phyloP scores from a whole-genome alignment of 2,329 filamentous ascomycete genomes.

The Aureobasidium sp. region DNA sequence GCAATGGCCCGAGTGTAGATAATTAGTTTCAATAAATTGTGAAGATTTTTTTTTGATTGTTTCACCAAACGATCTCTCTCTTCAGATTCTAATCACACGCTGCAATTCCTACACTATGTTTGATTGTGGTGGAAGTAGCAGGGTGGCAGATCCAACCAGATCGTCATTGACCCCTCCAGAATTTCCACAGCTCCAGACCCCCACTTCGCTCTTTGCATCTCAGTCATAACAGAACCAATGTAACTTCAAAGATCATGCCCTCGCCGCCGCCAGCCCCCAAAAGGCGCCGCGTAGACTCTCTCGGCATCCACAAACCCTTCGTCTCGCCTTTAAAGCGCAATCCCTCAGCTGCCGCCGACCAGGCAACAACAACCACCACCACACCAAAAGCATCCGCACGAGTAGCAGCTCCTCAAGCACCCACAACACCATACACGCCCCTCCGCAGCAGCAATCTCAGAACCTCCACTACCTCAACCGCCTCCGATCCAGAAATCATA shows the following conservation, averaged over 20 bases:
- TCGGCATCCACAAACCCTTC: conserved; percentile 60
- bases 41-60: background rate
- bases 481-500: background rate
- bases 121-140: background rate
- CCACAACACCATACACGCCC: conserved; percentile 10
- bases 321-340: conserved; percentile 55
- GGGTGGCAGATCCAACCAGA: background rate
- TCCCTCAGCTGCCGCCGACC: background rate
- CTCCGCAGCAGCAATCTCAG: conserved; percentile 1
- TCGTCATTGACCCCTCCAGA: background rate
- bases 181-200: background rate
- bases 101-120: no score
- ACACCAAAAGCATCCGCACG: background rate
- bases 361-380: conserved; percentile 1
- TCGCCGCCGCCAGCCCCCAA: conserved; percentile 34
- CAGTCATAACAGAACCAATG: background rate
- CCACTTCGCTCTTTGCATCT: background rate
- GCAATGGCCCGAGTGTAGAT: background rate
- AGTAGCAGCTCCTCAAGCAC: background rate
- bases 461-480: background rate
- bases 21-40: background rate
- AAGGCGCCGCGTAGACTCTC: conserved; percentile 52
- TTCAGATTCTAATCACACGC: background rate
- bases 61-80: background rate
- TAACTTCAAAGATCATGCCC: background rate